These are phyloP conservation scores for Zygotorulaspora florentina DNA, from an alignment of 805 yeast genomes.

Conservation along the genomic window DNA sequence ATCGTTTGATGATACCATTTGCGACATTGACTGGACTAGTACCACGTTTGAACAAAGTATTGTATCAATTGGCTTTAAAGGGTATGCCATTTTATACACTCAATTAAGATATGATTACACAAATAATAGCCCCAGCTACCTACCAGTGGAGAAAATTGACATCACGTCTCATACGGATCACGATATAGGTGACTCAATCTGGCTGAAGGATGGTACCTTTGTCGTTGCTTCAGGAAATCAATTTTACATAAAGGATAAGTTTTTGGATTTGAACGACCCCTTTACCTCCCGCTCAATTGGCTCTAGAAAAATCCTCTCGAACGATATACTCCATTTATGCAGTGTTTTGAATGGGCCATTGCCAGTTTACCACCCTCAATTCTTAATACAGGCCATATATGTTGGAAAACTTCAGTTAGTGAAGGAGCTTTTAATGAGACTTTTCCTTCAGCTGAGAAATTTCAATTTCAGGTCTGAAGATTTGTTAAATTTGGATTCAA, in stretches of 20 bases:
- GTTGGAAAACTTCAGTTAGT: conserved; percentile 55
- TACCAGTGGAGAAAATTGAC: conserved; percentile 68
- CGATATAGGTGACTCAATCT: conserved; percentile 80
- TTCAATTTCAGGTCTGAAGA: conserved; percentile 42
- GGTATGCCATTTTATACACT: conserved; percentile 62
- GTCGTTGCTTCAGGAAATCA: conserved; percentile 90
- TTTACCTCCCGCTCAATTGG: conserved; percentile 54
- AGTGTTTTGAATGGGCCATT: conserved; percentile 82
- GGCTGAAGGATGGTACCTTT: conserved; percentile 76
- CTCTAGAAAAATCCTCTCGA: conserved; percentile 50
- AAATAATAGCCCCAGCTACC: conserved; percentile 70
- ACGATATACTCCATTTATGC: conserved; percentile 61
- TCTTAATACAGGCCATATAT: conserved; percentile 69
- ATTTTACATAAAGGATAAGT: conserved; percentile 72
- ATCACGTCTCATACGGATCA: conserved; percentile 71
- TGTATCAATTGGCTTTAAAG: conserved; percentile 71
- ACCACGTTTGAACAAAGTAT: conserved; percentile 63
- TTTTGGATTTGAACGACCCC: conserved; percentile 51
- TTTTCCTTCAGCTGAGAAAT: conserved; percentile 55
- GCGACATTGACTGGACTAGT: conserved; percentile 87
- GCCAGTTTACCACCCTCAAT: conserved; percentile 88
- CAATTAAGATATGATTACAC: conserved; percentile 89
- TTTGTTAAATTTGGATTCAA: conserved; percentile 31
- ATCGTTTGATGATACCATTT: conserved; percentile 40
- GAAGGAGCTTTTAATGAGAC: conserved; percentile 49